Percentiles rank a stretch among this genome's conserved stretches.
These are phyloP conservation scores for Xylariaceae sp. DNA, from an alignment of 2,329 filamentous ascomycete genomes.

Conservation along the genomic window DNA sequence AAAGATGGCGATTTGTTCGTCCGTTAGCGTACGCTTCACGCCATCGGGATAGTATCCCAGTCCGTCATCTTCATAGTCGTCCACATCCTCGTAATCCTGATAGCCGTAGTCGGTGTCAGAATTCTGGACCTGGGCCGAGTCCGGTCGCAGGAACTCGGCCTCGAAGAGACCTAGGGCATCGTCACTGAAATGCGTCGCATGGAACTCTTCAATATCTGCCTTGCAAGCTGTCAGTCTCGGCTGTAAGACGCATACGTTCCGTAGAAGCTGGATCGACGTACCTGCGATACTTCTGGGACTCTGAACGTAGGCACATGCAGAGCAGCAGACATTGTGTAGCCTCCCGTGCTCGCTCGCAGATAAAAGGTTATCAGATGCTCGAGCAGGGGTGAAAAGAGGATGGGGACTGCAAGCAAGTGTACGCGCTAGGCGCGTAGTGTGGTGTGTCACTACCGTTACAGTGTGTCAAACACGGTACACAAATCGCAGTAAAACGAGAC, in stretches of 20 bases:
- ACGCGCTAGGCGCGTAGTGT: no score
- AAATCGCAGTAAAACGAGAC: no score
- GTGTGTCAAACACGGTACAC: no score
- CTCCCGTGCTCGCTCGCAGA: neutral
- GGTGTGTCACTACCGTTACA: no score
- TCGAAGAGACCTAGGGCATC: slow-evolving; percentile 43
- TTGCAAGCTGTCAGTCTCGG: slow-evolving; percentile 34
- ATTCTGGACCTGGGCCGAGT: slow-evolving; percentile 20
- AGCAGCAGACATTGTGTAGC: slow-evolving; percentile 23
- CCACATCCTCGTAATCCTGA: slow-evolving; percentile 22
- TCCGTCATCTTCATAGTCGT: slow-evolving; percentile 49
- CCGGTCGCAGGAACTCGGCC: slow-evolving; percentile 39
- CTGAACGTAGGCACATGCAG: slow-evolving; percentile 19
- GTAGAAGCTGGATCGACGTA: slow-evolving; percentile 19
- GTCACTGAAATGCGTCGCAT: slow-evolving; percentile 54
- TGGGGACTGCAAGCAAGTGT: no score
- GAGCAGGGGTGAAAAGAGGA: neutral
- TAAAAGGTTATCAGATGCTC: neutral
- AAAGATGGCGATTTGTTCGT: slow-evolving; percentile 87
- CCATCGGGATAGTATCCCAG: slow-evolving; percentile 85
- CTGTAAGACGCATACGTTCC: neutral
- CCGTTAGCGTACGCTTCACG: slow-evolving; percentile 80
- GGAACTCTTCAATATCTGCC: slow-evolving; percentile 57
- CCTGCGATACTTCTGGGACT: slow-evolving; percentile 37
- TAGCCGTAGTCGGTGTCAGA: slow-evolving; percentile 21